Percentiles rank a stretch among this genome's conserved stretches.
These are phyloP conservation scores for Trypanosoma avium DNA, from an alignment of 208 protist species.

Conservation along the genomic window DNA sequence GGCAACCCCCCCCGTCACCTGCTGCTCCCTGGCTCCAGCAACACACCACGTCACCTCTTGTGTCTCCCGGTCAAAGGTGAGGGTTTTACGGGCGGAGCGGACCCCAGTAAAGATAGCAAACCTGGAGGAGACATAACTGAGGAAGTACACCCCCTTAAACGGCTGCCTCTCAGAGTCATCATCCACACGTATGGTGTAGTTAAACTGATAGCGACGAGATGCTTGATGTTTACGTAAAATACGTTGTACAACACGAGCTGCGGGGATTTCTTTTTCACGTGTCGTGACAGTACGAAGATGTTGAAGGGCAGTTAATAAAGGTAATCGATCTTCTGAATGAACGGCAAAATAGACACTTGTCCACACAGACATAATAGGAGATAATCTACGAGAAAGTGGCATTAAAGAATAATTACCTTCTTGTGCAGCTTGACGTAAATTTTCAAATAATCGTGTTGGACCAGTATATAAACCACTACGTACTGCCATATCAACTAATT, in stretches of 20 bases:
- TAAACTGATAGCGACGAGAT: constrained; percentile 54
- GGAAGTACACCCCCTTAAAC: constrained; percentile 71
- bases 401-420: constrained; percentile 54
- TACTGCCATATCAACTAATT: constrained; percentile 60
- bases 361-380: constrained; percentile 60
- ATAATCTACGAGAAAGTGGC: constrained; percentile 68
- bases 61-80: constrained; percentile 55
- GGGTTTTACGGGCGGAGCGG: constrained; percentile 68
- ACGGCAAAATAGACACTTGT: constrained; percentile 62
- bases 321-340: constrained; percentile 69
- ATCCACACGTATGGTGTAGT: constrained; percentile 65
- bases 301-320: constrained; percentile 54
- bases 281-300: constrained; percentile 43
- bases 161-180: constrained; percentile 51
- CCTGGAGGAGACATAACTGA: constrained; percentile 40
- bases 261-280: constrained; percentile 36
- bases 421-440: constrained; percentile 36
- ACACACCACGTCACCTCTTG: constrained; percentile 45
- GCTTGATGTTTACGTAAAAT: constrained; percentile 61
- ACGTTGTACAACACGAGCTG: constrained; percentile 47
- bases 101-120: constrained; percentile 66
- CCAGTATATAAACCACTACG: constrained; percentile 73
- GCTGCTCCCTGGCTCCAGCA: constrained; percentile 13
- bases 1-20: constrained; percentile 4
- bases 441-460: constrained; percentile 41